These are phyloP conservation scores for Apodospora peruviana DNA, from an alignment of 495 filamentous ascomycete species.

Conservation along the genomic window DNA sequence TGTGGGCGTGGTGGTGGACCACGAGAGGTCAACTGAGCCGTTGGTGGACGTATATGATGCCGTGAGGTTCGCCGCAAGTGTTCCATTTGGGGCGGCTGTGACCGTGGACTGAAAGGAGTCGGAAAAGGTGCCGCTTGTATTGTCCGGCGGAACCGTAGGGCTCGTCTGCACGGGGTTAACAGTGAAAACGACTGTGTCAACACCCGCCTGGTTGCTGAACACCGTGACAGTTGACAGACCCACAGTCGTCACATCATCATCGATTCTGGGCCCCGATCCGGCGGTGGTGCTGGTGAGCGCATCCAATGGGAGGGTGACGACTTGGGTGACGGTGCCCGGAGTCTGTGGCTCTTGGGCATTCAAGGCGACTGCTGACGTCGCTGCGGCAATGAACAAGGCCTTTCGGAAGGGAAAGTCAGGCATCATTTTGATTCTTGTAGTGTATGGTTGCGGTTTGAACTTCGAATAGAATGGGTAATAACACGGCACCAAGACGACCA, in stretches of 20 bases:
- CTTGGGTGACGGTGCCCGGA: background rate
- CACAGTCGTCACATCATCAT: constrained; percentile 4
- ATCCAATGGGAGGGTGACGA: background rate
- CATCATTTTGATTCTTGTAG: no score
- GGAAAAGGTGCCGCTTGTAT: background rate
- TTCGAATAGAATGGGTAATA: no score
- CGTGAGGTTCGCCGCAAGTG: background rate
- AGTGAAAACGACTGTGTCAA: constrained; percentile 4
- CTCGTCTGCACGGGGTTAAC: background rate
- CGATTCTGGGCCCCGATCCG: background rate
- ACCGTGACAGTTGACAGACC: constrained; percentile 6
- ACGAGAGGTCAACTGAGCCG: background rate
- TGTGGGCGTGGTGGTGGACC: background rate
- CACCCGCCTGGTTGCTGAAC: constrained; percentile 1
- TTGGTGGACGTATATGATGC: background rate
- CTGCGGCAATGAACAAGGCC: background rate
- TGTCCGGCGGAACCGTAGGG: background rate
- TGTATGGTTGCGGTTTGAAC: no score
- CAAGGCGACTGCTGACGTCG: background rate
- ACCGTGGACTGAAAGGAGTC: background rate
- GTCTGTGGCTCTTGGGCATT: background rate
- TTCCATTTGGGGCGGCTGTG: background rate
- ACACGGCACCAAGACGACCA: no score
- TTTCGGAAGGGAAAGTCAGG: no score
- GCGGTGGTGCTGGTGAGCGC: background rate